Base-by-base conservation (phyloP, 2,329 filamentous ascomycete genomes). In the Diaporthe vexans region DNA sequence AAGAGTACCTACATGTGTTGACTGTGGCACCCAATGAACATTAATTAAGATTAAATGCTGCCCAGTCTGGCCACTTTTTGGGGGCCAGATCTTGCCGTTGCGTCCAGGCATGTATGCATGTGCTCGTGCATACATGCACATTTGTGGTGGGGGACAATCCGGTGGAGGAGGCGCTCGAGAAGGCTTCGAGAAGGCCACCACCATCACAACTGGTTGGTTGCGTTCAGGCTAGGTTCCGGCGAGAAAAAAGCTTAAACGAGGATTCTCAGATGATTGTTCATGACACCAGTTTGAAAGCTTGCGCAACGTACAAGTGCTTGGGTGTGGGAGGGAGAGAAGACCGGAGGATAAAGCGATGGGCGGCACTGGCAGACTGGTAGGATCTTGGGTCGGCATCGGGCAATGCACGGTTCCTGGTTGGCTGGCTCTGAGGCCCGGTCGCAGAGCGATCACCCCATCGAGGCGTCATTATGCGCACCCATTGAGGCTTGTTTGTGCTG, bases 261-360 rank as follows among this genome's bases (percentile, higher is more conserved):
- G n/a, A 54, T 68, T 68, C 63, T 54, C 63, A 40, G 63, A 68
- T 29, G 48, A 68, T 54, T 68, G 33, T 68, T 54, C 48, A 68
- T 68, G 63, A 68, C 46, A 54, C 63, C 63, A 68, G 46, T 68
- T 54, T 68, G 48, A 68, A 68, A 68, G 63, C 63, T 68, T 68
- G 63, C 63, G 33, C 46, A 54, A 29, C 33, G 48, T 68, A 21
- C 24, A 68, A 37, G 33, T 52, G 63, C 48, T 24, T 40, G 63
- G 48, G 63, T 68, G 63, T 52, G 63, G 63, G 46, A 67, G 37
- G 29, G 63, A 52, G 46, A 24, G 63, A 19, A 35, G 5, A 21
- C 29, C 21, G 19, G 61, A 65, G 43, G 61, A 7, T 33, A 24
- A 21, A 67, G 29, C 46, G 63, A 52, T 52, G 46, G 63, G 35